Evolutionary conservation across 768 basidiomycete genomes (phyloP), one percentile per base, ranked within the genome.

Genomic region (Mycena latifolia): DNA sequence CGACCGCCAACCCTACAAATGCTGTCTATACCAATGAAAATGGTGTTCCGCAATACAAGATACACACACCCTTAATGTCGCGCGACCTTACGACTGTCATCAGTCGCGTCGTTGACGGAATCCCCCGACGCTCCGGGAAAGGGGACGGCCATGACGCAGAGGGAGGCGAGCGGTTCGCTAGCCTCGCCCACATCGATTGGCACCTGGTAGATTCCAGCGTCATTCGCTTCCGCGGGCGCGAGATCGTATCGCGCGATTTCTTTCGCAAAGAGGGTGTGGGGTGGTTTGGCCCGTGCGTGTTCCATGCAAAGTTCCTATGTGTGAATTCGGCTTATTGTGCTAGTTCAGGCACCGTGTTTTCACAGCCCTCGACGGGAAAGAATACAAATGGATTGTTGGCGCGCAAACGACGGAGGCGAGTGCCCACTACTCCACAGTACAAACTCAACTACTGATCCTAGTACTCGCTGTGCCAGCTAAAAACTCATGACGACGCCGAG

Each of bases 141-240:
- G 33, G 15, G 14, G 51, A 52, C 25, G 43, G 8, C 7, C 37
- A 39, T 39, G 37, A 39, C 7, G 17, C 37, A 9, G 47, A 65
- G 41, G 37, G 76, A 71, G 70, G 25, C 9, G 76, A 78, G 62
- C 72, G 73, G 1, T 78, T 79, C 58, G 73, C 71, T 0, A 57
- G 54, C 3, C 70, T 82, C 7, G 82, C 74, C 10, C 65, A 75
- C 58, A 79, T 83, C 1, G 73, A 80, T 12, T 81, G 79, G 76
- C 74, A 69, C n/a, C 1, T 71, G 0, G 35, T 79, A 7, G 70
- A 71, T 15, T 74, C 79, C 0, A 75, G 78, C 4, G 74, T 65
- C 29, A 67, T 83, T 31, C 72, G 71, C 1, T 75, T 78, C 33
- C 64, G 72, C 7, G 78, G 73, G 2, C 46, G 62, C 18, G 74